Conservation (phyloP, 2,329 filamentous ascomycete species). For the Scorias spongiosa region DNA sequence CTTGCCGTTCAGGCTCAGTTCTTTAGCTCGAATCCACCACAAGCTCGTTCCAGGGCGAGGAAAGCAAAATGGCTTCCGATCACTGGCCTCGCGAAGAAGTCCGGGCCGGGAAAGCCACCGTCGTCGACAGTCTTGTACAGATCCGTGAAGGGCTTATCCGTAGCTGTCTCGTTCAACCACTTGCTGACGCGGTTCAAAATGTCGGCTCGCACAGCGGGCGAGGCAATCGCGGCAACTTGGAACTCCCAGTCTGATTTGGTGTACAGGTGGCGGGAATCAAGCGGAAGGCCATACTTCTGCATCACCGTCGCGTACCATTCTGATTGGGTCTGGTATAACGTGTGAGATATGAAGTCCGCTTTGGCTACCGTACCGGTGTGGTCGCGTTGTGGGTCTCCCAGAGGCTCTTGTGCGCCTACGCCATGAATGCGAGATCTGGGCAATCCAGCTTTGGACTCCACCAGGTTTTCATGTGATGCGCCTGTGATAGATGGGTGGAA, state of each 20-base stretch:
- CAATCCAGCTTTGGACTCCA: background rate
- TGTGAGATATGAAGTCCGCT: slow-evolving; percentile 48
- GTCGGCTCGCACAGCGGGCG: slow-evolving; percentile 49
- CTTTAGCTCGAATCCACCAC: slow-evolving; percentile 20
- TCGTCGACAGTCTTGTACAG: slow-evolving; percentile 66
- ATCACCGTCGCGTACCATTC: slow-evolving; percentile 67
- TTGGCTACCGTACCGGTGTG: slow-evolving; percentile 6
- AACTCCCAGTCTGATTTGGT: slow-evolving; percentile 89
- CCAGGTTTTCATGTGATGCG: slow-evolving; percentile 4
- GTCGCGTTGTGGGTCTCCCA: slow-evolving; percentile 5
- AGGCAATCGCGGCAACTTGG: slow-evolving; percentile 67
- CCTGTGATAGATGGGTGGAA: slow-evolving; percentile 43
- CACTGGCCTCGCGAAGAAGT: slow-evolving; percentile 70
- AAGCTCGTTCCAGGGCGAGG: slow-evolving; percentile 65
- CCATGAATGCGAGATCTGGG: background rate
- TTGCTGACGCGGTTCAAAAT: slow-evolving; percentile 59
- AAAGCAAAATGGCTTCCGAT: slow-evolving; percentile 78
- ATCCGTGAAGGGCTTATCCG: slow-evolving; percentile 63
- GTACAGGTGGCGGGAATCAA: slow-evolving; percentile 70
- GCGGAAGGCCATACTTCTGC: slow-evolving; percentile 67
- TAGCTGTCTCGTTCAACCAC: slow-evolving; percentile 75
- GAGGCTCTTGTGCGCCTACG: slow-evolving; percentile 1
- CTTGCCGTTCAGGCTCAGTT: background rate
- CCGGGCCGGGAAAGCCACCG: slow-evolving; percentile 57
- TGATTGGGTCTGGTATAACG: slow-evolving; percentile 65